Percentiles rank a stretch among this genome's conserved stretches.
phyloP scores from a whole-genome alignment of 1,284 basidiomycete species.

The Trametes polyzona region DNA sequence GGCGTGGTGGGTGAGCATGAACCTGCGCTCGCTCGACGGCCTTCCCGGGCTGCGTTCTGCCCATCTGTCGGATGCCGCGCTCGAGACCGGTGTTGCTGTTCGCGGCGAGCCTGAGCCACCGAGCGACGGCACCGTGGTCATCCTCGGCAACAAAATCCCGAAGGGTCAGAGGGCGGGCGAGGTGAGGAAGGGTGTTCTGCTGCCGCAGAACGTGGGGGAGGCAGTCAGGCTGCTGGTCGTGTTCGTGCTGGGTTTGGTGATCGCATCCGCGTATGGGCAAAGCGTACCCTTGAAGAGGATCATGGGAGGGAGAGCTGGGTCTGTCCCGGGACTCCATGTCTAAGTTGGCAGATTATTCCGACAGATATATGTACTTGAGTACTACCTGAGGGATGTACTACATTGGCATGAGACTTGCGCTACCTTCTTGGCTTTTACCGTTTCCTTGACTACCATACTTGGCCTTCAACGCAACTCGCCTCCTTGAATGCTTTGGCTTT shows the following conservation, averaged over 20 bases:
- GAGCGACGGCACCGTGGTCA: constrained; percentile 13
- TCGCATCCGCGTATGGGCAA: constrained; percentile 12
- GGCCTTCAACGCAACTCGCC: too few species aligned
- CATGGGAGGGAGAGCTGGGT: too few species aligned
- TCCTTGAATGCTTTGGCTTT: too few species aligned
- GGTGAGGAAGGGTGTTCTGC: neutral
- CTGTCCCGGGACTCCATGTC: too few species aligned
- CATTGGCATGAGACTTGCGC: too few species aligned
- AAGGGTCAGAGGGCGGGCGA: neutral
- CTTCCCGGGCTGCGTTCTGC: constrained; percentile 35
- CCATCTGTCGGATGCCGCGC: constrained; percentile 13
- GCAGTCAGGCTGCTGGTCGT: constrained; percentile 18
- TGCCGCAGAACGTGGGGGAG: constrained; percentile 4
- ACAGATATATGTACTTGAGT: too few species aligned
- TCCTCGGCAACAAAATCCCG: constrained; percentile 15
- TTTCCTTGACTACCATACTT: too few species aligned
- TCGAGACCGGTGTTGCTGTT: neutral
- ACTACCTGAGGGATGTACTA: too few species aligned
- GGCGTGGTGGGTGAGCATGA: constrained; percentile 49
- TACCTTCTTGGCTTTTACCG: too few species aligned
- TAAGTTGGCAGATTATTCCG: too few species aligned
- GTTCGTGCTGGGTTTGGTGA: constrained; percentile 19
- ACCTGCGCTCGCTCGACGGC: constrained; percentile 55
- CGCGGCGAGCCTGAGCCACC: constrained; percentile 8
- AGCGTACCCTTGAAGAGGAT: too few species aligned